phyloP scores from a whole-genome alignment of 345 rosid genomes.

The Salix exigua region DNA sequence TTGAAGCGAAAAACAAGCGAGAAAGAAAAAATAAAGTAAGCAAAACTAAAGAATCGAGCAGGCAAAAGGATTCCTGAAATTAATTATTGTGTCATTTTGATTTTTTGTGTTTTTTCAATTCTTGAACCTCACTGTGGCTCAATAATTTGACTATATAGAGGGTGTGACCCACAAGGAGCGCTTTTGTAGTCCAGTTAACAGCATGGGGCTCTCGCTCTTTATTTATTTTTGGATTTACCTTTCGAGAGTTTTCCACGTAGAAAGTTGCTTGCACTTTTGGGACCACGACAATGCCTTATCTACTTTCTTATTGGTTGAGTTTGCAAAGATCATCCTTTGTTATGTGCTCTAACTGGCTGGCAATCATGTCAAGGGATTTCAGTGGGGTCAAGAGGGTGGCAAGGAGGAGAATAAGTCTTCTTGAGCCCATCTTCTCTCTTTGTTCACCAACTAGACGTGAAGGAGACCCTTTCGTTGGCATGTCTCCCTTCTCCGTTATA shows the following conservation, averaged over 20 bases:
- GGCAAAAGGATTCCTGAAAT: not conserved
- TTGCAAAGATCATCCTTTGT: constrained; percentile 42
- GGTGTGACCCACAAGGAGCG: constrained; percentile 28
- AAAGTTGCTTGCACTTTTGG: constrained; percentile 31
- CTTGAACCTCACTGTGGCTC: not conserved
- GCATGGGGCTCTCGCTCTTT: not conserved
- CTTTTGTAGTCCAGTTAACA: not conserved
- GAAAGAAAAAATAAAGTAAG: not conserved
- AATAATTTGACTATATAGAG: not conserved
- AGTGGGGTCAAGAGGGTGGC: constrained; percentile 9
- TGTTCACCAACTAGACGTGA: not conserved
- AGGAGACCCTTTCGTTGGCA: constrained; percentile 13
- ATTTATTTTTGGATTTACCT: constrained; percentile 31
- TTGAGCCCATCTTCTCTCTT: not conserved
- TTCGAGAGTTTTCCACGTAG: constrained; percentile 4
- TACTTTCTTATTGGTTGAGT: constrained; percentile 48
- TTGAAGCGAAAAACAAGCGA: not conserved
- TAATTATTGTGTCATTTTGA: not conserved
- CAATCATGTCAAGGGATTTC: constrained; percentile 48
- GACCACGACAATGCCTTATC: constrained; percentile 63
- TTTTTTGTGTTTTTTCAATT: not conserved
- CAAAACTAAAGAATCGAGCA: not conserved
- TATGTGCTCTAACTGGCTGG: constrained; percentile 45
- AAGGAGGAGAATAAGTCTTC: constrained; percentile 1
- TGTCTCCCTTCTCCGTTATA: not conserved